A percentile compares a stretch with the other conserved stretches of the same genome.
Evolutionary conservation across 1,284 basidiomycete genomes (phyloP).

Genomic region (Trametes pubescens): DNA sequence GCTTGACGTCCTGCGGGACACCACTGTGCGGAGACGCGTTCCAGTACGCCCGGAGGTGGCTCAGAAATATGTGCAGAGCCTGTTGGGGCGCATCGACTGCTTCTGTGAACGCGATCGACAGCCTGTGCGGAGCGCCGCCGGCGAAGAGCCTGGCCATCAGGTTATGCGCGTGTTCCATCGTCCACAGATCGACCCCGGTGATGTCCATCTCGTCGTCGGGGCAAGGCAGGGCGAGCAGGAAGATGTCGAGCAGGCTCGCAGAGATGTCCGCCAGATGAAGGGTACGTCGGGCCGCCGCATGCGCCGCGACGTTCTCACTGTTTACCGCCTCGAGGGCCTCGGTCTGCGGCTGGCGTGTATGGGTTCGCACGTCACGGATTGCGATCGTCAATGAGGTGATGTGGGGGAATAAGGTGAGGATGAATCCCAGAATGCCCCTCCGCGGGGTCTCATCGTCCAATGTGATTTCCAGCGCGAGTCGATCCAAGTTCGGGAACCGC

Average conservation of each 20-base stretch:
- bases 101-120: not conserved
- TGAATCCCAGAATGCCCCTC: constrained; percentile 1
- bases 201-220: not conserved
- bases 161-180: not conserved
- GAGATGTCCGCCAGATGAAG: not conserved
- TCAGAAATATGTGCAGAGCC: not conserved
- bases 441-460: not conserved
- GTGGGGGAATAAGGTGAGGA: constrained; percentile 4
- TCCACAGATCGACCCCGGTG: not conserved
- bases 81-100: not conserved
- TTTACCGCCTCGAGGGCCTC: not conserved
- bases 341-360: not conserved
- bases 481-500: not conserved
- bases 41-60: constrained; percentile 3
- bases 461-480: constrained; percentile 4
- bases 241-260: constrained; percentile 2
- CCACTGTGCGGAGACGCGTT: not conserved
- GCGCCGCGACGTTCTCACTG: not conserved
- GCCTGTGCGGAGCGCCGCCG: not conserved
- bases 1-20: not conserved
- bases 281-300: not conserved
- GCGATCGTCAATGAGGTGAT: not conserved
- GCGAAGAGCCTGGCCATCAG: not conserved
- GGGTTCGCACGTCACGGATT: not conserved
- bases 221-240: not conserved